These are phyloP conservation scores for Chaetomiaceae sp. DNA, from an alignment of 2,329 filamentous ascomycete species.

Conservation along the genomic window DNA sequence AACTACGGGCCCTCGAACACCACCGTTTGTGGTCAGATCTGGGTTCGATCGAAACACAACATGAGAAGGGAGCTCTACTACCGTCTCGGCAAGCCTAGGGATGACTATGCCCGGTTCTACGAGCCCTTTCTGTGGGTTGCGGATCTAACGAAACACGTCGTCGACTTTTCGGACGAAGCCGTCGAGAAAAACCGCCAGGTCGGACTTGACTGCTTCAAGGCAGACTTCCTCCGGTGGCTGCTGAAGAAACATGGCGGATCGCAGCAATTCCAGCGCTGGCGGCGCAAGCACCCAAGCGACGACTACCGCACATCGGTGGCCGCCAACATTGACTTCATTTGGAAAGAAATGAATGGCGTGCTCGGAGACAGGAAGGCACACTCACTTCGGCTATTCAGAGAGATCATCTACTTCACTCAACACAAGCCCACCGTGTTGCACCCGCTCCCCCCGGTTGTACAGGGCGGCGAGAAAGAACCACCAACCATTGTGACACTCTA, in stretches of 20 bases:
- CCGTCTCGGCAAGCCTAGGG: conserved; percentile 47
- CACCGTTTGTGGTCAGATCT: conserved; percentile 50
- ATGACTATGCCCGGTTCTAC: conserved; percentile 58
- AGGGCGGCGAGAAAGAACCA: conserved; percentile 10
- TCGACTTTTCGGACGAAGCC: conserved; percentile 54
- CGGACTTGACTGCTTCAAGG: conserved; percentile 50
- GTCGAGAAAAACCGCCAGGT: conserved; percentile 32
- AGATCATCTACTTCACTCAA: conserved; percentile 36
- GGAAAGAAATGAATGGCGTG: conserved; percentile 55
- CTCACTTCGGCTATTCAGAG: conserved; percentile 42
- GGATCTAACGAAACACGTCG: conserved; percentile 62
- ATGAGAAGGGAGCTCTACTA: conserved; percentile 53
- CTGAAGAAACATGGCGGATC: conserved; percentile 36
- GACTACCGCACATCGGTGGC: conserved; percentile 61
- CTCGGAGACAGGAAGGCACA: conserved; percentile 27
- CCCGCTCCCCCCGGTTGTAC: conserved; percentile 1
- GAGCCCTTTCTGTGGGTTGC: conserved; percentile 64
- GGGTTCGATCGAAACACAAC: conserved; percentile 53
- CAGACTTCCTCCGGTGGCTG: conserved; percentile 54
- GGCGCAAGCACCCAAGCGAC: conserved; percentile 34
- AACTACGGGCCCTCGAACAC: conserved; percentile 51
- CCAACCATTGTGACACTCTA: conserved; percentile 66
- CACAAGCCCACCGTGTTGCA: conserved; percentile 24
- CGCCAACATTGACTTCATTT: conserved; percentile 57
- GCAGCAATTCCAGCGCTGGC: conserved; percentile 48